Evolutionary conservation across 2,329 filamentous ascomycete species (phyloP).

Genomic region (Xylariaceae sp.): DNA sequence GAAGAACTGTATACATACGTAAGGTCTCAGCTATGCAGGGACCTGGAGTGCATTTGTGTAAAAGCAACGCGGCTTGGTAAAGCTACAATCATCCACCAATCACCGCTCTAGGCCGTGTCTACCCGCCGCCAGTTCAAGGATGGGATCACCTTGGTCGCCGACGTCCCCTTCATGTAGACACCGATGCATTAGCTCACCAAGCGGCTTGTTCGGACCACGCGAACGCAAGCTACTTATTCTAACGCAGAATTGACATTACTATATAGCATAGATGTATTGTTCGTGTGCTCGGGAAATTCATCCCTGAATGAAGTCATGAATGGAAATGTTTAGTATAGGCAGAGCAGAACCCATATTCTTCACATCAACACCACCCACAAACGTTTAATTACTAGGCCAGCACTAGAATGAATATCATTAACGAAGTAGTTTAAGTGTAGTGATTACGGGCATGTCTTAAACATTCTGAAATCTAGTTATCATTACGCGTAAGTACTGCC

Average conservation of each 20-base stretch:
- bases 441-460: not conserved
- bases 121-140: not conserved
- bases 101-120: not conserved
- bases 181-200: not conserved
- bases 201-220: not conserved
- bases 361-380: no score
- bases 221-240: not conserved
- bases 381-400: no score
- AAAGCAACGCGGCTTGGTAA: not conserved
- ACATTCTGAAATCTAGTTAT: not conserved
- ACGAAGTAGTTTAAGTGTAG: not conserved
- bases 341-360: no score
- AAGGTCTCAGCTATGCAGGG: no score
- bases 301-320: no score
- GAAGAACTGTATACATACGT: no score
- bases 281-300: no score
- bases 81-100: not conserved
- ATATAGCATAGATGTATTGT: no score
- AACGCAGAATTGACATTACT: not conserved
- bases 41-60: not conserved
- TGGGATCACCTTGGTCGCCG: not conserved
- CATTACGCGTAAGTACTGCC: no score
- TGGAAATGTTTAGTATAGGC: no score
- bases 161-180: not conserved
- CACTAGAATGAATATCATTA: not conserved